These are phyloP conservation scores for Tylopilus felleus DNA, from an alignment of 768 basidiomycete genomes.

Conservation along the genomic window DNA sequence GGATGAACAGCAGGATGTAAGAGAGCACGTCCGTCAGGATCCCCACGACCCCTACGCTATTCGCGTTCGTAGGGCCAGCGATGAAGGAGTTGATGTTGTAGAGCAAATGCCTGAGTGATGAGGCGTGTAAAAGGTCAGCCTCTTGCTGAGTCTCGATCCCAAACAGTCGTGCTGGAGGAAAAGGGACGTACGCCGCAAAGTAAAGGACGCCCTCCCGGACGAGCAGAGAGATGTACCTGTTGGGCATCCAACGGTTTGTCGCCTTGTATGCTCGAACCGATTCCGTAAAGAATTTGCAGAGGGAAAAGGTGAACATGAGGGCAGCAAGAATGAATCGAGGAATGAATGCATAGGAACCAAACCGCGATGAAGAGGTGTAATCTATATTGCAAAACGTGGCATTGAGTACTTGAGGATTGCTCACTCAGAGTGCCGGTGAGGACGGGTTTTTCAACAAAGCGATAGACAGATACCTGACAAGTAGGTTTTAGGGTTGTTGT, in stretches of 20 bases:
- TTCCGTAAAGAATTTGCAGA: not conserved
- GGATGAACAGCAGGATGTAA: constrained; percentile 1
- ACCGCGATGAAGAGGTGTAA: not conserved
- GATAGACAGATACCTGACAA: not conserved
- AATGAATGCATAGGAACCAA: not conserved
- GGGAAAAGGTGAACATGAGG: not conserved
- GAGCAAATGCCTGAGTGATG: not conserved
- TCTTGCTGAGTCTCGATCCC: too few species aligned
- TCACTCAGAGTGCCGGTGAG: not conserved
- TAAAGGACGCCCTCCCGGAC: not conserved
- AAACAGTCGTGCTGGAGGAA: not conserved
- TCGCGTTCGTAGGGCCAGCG: not conserved
- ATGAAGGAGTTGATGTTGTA: not conserved
- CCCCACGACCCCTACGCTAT: not conserved
- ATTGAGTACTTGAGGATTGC: not conserved
- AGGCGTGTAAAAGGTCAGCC: not conserved
- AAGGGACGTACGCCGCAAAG: not conserved
- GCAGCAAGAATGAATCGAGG: not conserved
- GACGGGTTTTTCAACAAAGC: not conserved
- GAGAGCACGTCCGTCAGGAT: not conserved
- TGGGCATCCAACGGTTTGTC: not conserved
- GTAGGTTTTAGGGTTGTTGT: not conserved
- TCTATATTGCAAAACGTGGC: not conserved
- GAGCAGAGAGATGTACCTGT: not conserved
- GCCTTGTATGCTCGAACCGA: not conserved